Conservation (phyloP, 2,329 filamentous ascomycete genomes). For the Apiospora kogelbergensis region DNA sequence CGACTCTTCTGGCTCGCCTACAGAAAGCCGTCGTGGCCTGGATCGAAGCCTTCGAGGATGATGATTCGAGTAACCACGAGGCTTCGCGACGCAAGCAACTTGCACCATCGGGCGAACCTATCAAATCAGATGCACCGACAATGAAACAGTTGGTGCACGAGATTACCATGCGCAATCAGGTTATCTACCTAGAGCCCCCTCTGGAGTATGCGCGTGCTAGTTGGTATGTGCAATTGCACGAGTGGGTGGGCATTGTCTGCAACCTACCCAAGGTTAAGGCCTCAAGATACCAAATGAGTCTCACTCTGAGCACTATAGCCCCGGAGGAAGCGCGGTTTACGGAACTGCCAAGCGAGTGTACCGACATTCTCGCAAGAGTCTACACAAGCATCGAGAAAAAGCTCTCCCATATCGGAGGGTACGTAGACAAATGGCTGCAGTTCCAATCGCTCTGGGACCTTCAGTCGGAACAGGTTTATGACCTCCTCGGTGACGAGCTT, state of each 20-base stretch:
- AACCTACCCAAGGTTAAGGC: conserved; percentile 93
- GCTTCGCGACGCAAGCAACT: conserved; percentile 54
- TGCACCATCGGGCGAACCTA: conserved; percentile 41
- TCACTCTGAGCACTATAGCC: conserved; percentile 58
- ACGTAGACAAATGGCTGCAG: conserved; percentile 97
- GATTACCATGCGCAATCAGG: conserved; percentile 95
- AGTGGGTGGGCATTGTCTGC: conserved; percentile 91
- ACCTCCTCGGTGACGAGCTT: conserved; percentile 85
- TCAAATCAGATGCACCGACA: conserved; percentile 55
- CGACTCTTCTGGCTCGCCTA: conserved; percentile 77
- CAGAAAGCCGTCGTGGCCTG: conserved; percentile 80
- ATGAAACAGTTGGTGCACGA: conserved; percentile 81
- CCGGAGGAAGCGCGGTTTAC: conserved; percentile 73
- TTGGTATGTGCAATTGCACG: conserved; percentile 90
- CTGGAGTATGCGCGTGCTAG: conserved; percentile 87
- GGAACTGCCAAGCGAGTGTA: conserved; percentile 81
- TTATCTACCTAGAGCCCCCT: conserved; percentile 94
- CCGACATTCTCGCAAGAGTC: conserved; percentile 73
- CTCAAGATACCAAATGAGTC: conserved; percentile 87
- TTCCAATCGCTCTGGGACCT: conserved; percentile 99
- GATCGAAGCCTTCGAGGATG: conserved; percentile 80
- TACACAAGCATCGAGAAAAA: conserved; percentile 84
- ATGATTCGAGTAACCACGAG: conserved; percentile 42
- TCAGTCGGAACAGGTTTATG: conserved; percentile 92
- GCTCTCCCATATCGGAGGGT: conserved; percentile 73